A percentile compares a stretch with the other conserved stretches of the same genome.
Conservation (phyloP, 441 rosid genomes). For the Adansonia madagascariensis region DNA sequence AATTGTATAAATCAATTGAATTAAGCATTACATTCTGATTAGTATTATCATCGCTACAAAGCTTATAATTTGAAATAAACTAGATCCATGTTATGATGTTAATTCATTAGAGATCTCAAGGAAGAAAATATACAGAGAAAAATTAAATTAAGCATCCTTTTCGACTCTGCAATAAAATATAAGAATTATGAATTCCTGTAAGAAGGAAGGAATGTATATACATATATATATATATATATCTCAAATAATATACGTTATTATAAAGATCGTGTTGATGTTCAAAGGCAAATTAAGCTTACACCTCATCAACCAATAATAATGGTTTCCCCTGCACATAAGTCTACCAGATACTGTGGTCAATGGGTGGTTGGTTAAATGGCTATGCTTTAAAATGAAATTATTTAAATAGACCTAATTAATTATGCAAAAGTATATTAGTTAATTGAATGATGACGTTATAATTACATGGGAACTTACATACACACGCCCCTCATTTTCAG, state of each 20-base stretch:
- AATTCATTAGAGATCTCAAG: background rate
- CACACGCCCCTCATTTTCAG: slow-evolving; percentile 10
- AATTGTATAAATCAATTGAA: too few relatives aligned
- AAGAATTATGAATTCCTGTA: too few relatives aligned
- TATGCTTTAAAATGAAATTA: background rate
- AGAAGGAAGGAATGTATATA: background rate
- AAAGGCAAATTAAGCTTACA: slow-evolving; percentile 1
- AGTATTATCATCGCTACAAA: too few relatives aligned
- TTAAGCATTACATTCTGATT: too few relatives aligned
- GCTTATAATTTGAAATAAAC: too few relatives aligned
- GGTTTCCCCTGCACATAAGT: background rate
- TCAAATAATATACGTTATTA: too few relatives aligned
- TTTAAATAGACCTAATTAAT: background rate
- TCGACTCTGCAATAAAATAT: too few relatives aligned
- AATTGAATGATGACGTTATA: slow-evolving; percentile 18
- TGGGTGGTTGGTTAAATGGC: slow-evolving; percentile 3
- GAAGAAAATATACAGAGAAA: background rate
- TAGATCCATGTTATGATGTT: background rate
- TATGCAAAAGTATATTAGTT: background rate
- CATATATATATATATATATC: background rate
- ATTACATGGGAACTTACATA: slow-evolving; percentile 22
- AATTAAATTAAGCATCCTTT: background rate
- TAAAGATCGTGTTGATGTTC: background rate
- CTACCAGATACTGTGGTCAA: background rate
- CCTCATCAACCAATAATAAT: background rate